Evolutionary conservation across 257 asterid species (phyloP), one percentile per base, ranked within the genome.

Genomic region (Ilex asprella): DNA sequence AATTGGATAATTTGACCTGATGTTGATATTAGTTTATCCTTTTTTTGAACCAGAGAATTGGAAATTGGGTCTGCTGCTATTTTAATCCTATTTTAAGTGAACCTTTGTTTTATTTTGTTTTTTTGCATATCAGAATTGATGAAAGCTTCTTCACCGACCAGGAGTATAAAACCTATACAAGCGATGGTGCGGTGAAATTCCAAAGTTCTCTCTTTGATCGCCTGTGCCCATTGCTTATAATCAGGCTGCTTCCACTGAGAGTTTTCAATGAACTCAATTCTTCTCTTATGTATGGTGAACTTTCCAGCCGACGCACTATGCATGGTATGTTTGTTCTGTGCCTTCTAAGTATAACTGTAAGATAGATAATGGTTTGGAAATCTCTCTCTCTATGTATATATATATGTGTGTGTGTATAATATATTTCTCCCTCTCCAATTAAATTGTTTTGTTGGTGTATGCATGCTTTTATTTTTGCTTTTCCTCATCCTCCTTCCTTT

Each of bases 161-260:
- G 71, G 64, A 70, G 65, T 69, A 67, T 56, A 60, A 56, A 67
- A 65, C 46, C 67, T 68, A 70, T 61, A 62, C 75, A 59, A 69
- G 35, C 55, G 64, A 60, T 70, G 89, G 73, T 60, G 65, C 73
- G 59, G 64, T 70, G 71, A 68, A 77, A 43, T 58, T 46, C 57
- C 79, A 82, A 68, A 60, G 70, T 55, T 67, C 77, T 61, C 79
- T 91, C 54, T 91, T 88, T 72, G 75, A 70, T 69, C 88, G 76
- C 67, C 94, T 91, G 65, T 86, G 94, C 78, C 98, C 96, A n/a
- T 82, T 91, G 78, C 91, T 91, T 59, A 67, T 91, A 31, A 85
- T 91, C 78, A 83, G 85, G 76, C 79, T 91, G 68, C 98, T 91
- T 68, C 98, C 98, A 14, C 68, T 86, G 63, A 82, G 81, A 69